Conservation (phyloP, 1,284 basidiomycete genomes). For the Leccinum pallidistipes region DNA sequence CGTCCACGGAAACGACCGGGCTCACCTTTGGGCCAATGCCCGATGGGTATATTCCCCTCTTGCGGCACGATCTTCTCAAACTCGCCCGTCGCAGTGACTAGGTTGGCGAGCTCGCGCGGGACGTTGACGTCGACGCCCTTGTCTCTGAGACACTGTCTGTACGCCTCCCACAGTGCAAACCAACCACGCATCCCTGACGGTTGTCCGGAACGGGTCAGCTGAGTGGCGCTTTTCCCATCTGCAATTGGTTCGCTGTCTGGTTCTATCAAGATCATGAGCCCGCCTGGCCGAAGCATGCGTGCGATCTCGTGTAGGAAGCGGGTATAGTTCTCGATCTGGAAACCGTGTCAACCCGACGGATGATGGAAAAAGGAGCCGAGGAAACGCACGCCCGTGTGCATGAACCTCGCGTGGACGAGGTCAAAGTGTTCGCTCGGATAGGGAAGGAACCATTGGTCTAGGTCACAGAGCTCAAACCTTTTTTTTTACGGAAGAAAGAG, state of each 20-base stretch:
- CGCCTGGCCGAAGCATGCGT: slow-evolving; percentile 66
- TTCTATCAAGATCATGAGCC: slow-evolving; percentile 66
- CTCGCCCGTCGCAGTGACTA: slow-evolving; percentile 44
- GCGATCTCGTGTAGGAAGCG: slow-evolving; percentile 57
- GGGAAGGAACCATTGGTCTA: slow-evolving; percentile 56
- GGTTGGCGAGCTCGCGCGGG: slow-evolving; percentile 48
- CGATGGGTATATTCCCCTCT: slow-evolving; percentile 56
- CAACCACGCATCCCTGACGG: slow-evolving; percentile 52
- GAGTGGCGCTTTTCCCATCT: slow-evolving; percentile 42
- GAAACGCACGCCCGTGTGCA: slow-evolving; percentile 53
- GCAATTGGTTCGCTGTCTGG: slow-evolving; percentile 51
- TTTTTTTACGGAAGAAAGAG: not conserved
- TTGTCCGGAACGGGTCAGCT: slow-evolving; percentile 36
- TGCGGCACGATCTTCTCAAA: slow-evolving; percentile 53
- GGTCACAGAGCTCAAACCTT: slow-evolving; percentile 69
- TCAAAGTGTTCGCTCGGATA: slow-evolving; percentile 63
- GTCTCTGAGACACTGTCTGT: slow-evolving; percentile 49
- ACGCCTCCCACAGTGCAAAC: slow-evolving; percentile 60
- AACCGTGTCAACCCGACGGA: slow-evolving; percentile 10
- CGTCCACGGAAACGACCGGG: not conserved
- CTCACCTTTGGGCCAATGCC: slow-evolving; percentile 58
- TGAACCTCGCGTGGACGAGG: slow-evolving; percentile 63
- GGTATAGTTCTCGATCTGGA: slow-evolving; percentile 59
- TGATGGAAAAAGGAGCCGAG: not conserved
- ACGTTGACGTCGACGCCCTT: slow-evolving; percentile 57